Conservation (phyloP, 2,329 filamentous ascomycete species). For the Colletotrichum lini region DNA sequence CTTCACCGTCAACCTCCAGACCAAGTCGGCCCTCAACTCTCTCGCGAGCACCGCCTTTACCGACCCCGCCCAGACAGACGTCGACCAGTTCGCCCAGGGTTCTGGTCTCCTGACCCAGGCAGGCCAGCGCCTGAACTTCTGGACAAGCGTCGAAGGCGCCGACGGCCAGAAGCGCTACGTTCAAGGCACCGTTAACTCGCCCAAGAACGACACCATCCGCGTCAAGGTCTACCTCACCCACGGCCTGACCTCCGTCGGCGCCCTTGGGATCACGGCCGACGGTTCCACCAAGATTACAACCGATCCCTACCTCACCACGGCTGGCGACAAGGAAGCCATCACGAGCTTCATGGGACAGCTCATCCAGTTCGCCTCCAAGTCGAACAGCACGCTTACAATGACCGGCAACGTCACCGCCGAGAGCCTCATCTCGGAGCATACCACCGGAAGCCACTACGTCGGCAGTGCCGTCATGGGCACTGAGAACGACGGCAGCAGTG, state of each 20-base stretch:
- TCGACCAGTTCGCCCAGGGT: conserved; percentile 53
- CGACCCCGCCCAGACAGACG: conserved; percentile 46
- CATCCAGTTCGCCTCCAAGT: conserved; percentile 46
- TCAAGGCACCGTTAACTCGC: conserved; percentile 63
- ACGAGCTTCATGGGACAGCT: conserved; percentile 48
- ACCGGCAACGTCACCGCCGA: conserved; percentile 45
- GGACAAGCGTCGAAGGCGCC: conserved; percentile 59
- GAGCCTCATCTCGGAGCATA: conserved; percentile 46
- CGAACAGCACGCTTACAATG: conserved; percentile 45
- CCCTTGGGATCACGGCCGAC: conserved; percentile 58
- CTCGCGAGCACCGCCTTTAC: conserved; percentile 30
- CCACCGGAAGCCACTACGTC: conserved; percentile 49
- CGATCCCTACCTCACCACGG: conserved; percentile 52
- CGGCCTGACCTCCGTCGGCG: conserved; percentile 62
- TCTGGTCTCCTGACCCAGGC: conserved; percentile 60
- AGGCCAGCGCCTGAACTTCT: conserved; percentile 62
- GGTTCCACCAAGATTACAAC: conserved; percentile 59
- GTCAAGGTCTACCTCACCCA: conserved; percentile 67
- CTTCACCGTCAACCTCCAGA: conserved; percentile 49
- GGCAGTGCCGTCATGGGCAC: conserved; percentile 65
- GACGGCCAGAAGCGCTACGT: conserved; percentile 56
- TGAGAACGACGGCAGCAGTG: conserved; percentile 63
- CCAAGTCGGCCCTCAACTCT: conserved; percentile 45
- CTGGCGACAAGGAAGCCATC: conserved; percentile 48
- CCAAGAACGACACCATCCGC: conserved; percentile 58